A percentile compares a stretch with the other conserved stretches of the same genome.
Conservation (phyloP, 306 rosid species). For the Parietaria judaica region DNA sequence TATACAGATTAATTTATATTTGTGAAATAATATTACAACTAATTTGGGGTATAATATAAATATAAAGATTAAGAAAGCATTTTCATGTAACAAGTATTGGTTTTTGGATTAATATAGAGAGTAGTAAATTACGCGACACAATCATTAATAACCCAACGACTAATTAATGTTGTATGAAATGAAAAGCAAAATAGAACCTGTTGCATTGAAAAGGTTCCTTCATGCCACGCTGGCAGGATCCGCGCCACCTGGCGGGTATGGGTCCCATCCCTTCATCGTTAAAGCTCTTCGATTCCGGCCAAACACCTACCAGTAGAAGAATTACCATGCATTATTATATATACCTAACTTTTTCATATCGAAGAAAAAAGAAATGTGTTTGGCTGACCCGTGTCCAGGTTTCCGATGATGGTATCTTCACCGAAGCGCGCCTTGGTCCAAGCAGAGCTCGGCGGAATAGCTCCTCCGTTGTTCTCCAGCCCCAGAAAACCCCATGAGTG, state of each 20-base stretch:
- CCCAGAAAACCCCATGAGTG: constrained; percentile 61
- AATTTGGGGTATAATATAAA: too few species aligned
- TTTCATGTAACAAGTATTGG: background rate
- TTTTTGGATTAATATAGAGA: too few species aligned
- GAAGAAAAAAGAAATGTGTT: too few species aligned
- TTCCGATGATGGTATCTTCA: constrained; percentile 53
- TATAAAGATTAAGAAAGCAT: too few species aligned
- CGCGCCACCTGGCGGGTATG: constrained; percentile 56
- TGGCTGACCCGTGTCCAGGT: constrained; percentile 53
- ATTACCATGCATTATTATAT: too few species aligned
- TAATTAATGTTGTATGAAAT: too few species aligned
- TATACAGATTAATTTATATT: background rate
- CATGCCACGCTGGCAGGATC: constrained; percentile 37
- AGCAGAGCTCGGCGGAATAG: constrained; percentile 16
- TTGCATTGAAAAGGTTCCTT: constrained; percentile 36
- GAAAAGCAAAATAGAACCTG: constrained; percentile 27
- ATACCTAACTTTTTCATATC: background rate
- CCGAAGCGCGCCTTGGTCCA: constrained; percentile 49
- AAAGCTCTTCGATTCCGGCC: constrained; percentile 73
- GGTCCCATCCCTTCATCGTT: constrained; percentile 52
- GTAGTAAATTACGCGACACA: background rate
- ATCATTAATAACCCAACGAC: background rate
- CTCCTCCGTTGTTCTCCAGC: constrained; percentile 22
- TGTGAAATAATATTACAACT: too few species aligned
- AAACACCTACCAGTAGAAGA: constrained; percentile 35